Evolutionary conservation across 352 stramenopile genomes (phyloP).

Genomic region (Phytophthora colocasiae): DNA sequence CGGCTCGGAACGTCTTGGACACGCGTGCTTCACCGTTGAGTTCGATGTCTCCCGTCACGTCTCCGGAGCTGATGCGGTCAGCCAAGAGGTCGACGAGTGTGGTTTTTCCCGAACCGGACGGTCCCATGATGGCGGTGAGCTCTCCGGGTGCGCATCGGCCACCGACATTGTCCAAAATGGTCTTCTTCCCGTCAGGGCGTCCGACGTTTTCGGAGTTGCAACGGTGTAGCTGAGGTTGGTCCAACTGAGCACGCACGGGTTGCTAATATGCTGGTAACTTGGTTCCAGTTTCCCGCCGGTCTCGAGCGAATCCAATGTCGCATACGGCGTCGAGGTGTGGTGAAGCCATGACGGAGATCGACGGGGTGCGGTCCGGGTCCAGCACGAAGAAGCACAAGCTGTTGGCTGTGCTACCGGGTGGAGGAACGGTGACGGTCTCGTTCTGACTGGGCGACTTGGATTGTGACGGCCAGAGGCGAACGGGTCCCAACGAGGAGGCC

Average conservation of each 20-base stretch:
- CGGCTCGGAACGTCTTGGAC: conserved; percentile 44
- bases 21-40: conserved; percentile 54
- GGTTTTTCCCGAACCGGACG: conserved; percentile 67
- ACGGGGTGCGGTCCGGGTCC: conserved; percentile 18
- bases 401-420: conserved; percentile 20
- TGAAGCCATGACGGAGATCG: conserved; percentile 16
- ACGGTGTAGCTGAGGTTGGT: conserved; percentile 20
- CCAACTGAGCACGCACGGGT: conserved; percentile 25
- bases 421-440: conserved; percentile 20
- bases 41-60: conserved; percentile 53
- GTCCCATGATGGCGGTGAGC: conserved; percentile 72
- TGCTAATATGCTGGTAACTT: conserved; percentile 11
- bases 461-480: conserved; percentile 17
- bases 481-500: not conserved
- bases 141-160: conserved; percentile 58
- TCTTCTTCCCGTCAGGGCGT: conserved; percentile 29
- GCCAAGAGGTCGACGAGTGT: conserved; percentile 72
- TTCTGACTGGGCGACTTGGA: conserved; percentile 27
- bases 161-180: conserved; percentile 64
- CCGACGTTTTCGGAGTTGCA: not conserved
- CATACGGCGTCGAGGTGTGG: conserved; percentile 10
- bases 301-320: conserved; percentile 14
- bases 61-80: conserved; percentile 57
- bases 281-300: conserved; percentile 18
- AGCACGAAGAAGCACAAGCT: conserved; percentile 33